Conservation (phyloP, 805 yeast species). For the Jamesozyma jinghongensis region DNA sequence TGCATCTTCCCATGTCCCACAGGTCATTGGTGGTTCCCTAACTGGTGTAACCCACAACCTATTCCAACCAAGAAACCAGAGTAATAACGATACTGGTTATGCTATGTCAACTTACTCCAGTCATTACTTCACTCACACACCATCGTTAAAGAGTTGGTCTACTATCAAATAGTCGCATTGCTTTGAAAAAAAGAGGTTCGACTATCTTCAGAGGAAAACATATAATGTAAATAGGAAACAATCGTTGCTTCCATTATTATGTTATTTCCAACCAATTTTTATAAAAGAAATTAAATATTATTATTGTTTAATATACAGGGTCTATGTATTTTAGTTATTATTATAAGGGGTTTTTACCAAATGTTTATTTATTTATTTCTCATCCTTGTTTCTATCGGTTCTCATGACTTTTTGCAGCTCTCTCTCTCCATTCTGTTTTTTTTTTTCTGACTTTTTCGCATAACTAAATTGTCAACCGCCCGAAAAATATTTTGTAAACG, state of each 20-base stretch:
- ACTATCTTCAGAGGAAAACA: neutral
- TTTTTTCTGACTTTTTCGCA: too few species aligned
- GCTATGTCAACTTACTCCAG: constrained; percentile 27
- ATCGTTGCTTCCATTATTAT: neutral
- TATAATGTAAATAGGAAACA: neutral
- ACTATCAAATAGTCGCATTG: constrained; percentile 32
- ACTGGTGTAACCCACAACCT: constrained; percentile 51
- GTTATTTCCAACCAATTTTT: neutral
- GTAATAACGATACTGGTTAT: constrained; percentile 76
- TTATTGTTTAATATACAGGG: constrained; percentile 9
- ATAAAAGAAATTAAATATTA: neutral
- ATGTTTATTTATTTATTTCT: neutral
- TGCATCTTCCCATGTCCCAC: constrained; percentile 49
- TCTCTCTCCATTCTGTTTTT: too few species aligned
- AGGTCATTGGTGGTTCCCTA: constrained; percentile 23
- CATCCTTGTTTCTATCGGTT: too few species aligned
- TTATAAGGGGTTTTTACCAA: constrained; percentile 6
- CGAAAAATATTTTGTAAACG: too few species aligned
- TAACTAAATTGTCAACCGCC: too few species aligned
- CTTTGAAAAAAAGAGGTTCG: neutral
- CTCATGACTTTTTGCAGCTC: too few species aligned
- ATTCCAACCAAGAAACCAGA: constrained; percentile 79
- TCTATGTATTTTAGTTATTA: constrained; percentile 17
- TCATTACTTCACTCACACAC: constrained; percentile 41
- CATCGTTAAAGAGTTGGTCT: constrained; percentile 45